Percentiles rank a stretch among this genome's conserved stretches.
phyloP scores from a whole-genome alignment of 306 rosid genomes.

The Boehmeria nivea region DNA sequence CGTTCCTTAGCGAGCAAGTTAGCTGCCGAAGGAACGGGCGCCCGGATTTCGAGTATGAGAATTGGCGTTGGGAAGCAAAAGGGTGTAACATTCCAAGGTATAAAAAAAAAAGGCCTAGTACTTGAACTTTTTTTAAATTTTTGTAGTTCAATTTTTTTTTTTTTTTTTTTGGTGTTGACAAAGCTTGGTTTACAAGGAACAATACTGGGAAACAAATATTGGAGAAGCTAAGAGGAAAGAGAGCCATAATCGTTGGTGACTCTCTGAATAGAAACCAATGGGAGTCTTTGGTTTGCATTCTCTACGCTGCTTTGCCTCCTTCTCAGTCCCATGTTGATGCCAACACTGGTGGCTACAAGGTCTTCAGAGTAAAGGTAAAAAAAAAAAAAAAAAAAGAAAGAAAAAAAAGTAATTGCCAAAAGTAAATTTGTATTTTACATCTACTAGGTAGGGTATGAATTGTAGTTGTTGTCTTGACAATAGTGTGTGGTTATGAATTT shows the following conservation, averaged over 20 bases:
- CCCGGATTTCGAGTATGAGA: conserved; percentile 35
- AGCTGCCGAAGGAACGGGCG: conserved; percentile 47
- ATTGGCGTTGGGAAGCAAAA: conserved; percentile 41
- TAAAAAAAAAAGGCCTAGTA: neutral
- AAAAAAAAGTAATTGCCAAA: neutral
- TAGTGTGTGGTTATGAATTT: neutral
- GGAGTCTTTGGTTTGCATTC: conserved; percentile 51
- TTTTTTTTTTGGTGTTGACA: neutral
- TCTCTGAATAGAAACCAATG: conserved; percentile 48
- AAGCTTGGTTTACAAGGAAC: conserved; percentile 16
- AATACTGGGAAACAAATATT: conserved; percentile 27
- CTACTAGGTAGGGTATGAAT: neutral
- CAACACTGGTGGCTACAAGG: conserved; percentile 25
- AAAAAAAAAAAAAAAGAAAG: too few species aligned
- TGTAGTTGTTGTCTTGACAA: conserved; percentile 6
- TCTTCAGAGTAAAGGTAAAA: conserved; percentile 32
- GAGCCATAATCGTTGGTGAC: conserved; percentile 40
- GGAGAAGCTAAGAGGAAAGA: conserved; percentile 42
- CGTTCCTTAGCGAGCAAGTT: conserved; percentile 47
- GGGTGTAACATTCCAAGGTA: conserved; percentile 39
- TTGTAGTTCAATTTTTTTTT: neutral
- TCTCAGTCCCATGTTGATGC: conserved; percentile 19
- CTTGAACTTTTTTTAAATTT: too few species aligned
- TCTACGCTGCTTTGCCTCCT: conserved; percentile 29
- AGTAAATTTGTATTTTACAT: too few species aligned